Base-by-base conservation (phyloP, 129 eudicot species). In the Rutidosis leptorrhynchoides region DNA sequence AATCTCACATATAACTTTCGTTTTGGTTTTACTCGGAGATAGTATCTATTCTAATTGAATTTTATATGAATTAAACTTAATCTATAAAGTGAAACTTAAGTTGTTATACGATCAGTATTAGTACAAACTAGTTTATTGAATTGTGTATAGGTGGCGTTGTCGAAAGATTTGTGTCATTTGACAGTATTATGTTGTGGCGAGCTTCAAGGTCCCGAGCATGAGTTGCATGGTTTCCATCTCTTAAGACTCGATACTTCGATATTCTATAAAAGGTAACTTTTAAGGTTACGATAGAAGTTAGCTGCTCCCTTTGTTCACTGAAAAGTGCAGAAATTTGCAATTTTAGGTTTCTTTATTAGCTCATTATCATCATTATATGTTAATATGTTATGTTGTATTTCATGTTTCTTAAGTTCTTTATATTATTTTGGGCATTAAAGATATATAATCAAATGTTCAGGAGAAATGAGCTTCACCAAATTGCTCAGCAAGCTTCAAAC, bases 391-490 rank as follows among this genome's bases (percentile, higher is more conserved):
- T 35, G 28, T 22, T 67, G 53, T 25, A 35, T 24, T n/a, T 56
- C 65, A 6, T 56, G 43, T 37, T 69, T 46, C 56, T 17, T 35
- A 16, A 56, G 53, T 11, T 32, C 17, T 56, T 57, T 14, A 24
- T 54, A 9, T 57, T 5, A 20, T 20, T 19, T 46, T 19, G 22
- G 74, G 40, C 17, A 26, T 40, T 40, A 25, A 19, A 25, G 57
- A 19, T 57, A 46, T 69, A 19, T 60, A n/a, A 30, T 0, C n/a
- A 33, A 14, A 57, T 51, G 43, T 28, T 45, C 59, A 90, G 97
- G 86, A 83, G 80, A 83, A 81, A 79, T 82, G 99, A 94, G 80
- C 99, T 89, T 80, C 92, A 94, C 74, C 97, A 94, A 74, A 97
- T 94, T 64, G 97, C 99, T 71, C 95, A 62, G 46, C 99, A 94